Evolutionary conservation across 2,329 filamentous ascomycete genomes (phyloP).

Genomic region (Diplodia mutila): DNA sequence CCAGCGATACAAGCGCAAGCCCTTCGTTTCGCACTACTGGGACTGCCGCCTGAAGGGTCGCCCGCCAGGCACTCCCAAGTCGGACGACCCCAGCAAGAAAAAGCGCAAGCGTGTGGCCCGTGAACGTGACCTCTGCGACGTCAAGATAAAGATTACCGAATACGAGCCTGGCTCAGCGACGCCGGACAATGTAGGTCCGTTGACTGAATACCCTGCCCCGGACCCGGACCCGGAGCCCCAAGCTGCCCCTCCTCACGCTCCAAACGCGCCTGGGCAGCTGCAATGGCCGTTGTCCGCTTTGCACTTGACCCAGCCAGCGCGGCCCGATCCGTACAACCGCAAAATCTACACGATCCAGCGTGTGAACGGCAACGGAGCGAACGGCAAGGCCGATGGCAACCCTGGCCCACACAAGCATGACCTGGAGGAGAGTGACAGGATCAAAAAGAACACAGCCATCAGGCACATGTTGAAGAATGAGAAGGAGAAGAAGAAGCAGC

Average conservation of each 20-base stretch:
- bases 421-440: constrained; percentile 72
- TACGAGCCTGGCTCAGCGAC: constrained; percentile 52
- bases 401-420: constrained; percentile 75
- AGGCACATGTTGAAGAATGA: constrained; percentile 66
- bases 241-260: neutral
- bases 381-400: constrained; percentile 71
- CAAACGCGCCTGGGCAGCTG: neutral
- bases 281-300: constrained; percentile 18
- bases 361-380: constrained; percentile 75
- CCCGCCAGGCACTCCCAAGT: constrained; percentile 77
- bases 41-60: constrained; percentile 81
- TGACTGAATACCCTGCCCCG: constrained; percentile 8
- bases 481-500: constrained; percentile 65
- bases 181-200: constrained; percentile 5
- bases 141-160: constrained; percentile 85
- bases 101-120: constrained; percentile 77
- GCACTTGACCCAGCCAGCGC: neutral
- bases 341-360: constrained; percentile 71
- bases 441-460: constrained; percentile 80
- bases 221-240: too few relatives aligned
- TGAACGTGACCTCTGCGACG: constrained; percentile 78
- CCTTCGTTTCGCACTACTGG: constrained; percentile 84
- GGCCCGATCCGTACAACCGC: constrained; percentile 10
- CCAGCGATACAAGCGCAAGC: constrained; percentile 78
- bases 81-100: constrained; percentile 78